Conservation (phyloP, 2,329 filamentous ascomycete species). For the Stachybotrys chlorohalonatus region DNA sequence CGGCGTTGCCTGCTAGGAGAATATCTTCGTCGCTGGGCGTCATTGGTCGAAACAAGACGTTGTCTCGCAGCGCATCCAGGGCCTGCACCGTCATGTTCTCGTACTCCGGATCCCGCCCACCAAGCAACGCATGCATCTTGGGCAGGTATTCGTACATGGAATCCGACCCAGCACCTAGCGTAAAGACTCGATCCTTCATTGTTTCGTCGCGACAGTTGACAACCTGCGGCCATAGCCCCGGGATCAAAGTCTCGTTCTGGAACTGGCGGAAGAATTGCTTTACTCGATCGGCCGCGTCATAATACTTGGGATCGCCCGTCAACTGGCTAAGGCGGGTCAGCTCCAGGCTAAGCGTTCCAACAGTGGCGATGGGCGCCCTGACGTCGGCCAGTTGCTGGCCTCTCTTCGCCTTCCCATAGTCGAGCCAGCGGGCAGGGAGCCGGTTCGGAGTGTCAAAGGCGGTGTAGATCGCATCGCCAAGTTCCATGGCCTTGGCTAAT, state of each 20-base stretch:
- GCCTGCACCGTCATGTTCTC: constrained; percentile 54
- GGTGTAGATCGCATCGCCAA: constrained; percentile 43
- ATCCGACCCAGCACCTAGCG: constrained; percentile 35
- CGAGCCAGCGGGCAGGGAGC: constrained; percentile 36
- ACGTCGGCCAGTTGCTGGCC: constrained; percentile 26
- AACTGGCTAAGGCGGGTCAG: constrained; percentile 68
- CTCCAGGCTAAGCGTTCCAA: constrained; percentile 61
- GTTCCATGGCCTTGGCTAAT: constrained; percentile 40
- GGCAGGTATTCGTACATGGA: constrained; percentile 51
- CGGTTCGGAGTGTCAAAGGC: constrained; percentile 47
- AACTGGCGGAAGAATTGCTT: constrained; percentile 56
- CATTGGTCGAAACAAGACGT: constrained; percentile 62
- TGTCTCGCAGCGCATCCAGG: constrained; percentile 49
- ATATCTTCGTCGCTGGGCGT: constrained; percentile 49
- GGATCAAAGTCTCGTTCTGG: constrained; percentile 58
- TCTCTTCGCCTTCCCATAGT: constrained; percentile 30
- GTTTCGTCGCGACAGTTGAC: constrained; percentile 52
- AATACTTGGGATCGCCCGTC: constrained; percentile 64
- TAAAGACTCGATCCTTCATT: constrained; percentile 28
- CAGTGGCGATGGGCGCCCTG: constrained; percentile 33
- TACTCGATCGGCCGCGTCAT: constrained; percentile 66
- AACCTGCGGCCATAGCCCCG: constrained; percentile 62
- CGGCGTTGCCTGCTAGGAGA: constrained; percentile 42
- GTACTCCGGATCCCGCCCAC: constrained; percentile 56
- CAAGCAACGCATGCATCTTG: constrained; percentile 53